Conservation (phyloP, 805 yeast species). For the Yamadazyma takamatsuzukensis region DNA sequence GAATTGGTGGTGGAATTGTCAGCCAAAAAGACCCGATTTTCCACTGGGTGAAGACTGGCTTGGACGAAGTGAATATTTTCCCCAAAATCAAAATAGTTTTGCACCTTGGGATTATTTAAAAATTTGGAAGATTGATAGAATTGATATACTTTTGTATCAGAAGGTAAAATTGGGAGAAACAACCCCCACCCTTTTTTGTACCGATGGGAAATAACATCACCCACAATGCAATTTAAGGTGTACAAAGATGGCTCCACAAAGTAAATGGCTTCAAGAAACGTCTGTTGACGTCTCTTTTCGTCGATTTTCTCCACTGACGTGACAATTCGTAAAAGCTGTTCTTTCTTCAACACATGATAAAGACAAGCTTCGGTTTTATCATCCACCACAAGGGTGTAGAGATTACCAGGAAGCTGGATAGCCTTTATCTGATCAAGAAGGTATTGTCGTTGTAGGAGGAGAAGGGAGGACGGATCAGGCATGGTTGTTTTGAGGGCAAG, state of each 20-base stretch:
- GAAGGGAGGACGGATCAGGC: conserved; percentile 27
- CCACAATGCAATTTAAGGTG: conserved; percentile 69
- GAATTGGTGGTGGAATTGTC: conserved; percentile 49
- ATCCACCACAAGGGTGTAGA: conserved; percentile 51
- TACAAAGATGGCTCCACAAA: conserved; percentile 66
- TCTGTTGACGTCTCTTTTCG: conserved; percentile 54
- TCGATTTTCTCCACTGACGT: conserved; percentile 67
- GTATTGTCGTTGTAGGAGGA: conserved; percentile 27
- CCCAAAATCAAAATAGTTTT: conserved; percentile 29
- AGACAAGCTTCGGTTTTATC: conserved; percentile 48
- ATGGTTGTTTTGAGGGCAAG: too few species aligned
- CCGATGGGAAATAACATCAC: conserved; percentile 71
- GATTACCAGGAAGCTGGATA: conserved; percentile 25
- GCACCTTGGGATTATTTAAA: conserved; percentile 26
- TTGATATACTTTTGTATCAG: conserved; percentile 12
- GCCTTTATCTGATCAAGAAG: conserved; percentile 26
- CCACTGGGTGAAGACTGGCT: conserved; percentile 56
- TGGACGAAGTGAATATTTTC: conserved; percentile 24
- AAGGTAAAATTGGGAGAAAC: conserved; percentile 52
- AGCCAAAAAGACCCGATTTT: conserved; percentile 69
- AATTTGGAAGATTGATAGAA: conserved; percentile 21
- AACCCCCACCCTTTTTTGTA: conserved; percentile 73
- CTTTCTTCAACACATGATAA: conserved; percentile 44
- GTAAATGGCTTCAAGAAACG: conserved; percentile 75
- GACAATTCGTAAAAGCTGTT: conserved; percentile 49